A percentile compares a stretch with the other conserved stretches of the same genome.
phyloP scores from a whole-genome alignment of 2,329 filamentous ascomycete species.

The Botrytis fabae region DNA sequence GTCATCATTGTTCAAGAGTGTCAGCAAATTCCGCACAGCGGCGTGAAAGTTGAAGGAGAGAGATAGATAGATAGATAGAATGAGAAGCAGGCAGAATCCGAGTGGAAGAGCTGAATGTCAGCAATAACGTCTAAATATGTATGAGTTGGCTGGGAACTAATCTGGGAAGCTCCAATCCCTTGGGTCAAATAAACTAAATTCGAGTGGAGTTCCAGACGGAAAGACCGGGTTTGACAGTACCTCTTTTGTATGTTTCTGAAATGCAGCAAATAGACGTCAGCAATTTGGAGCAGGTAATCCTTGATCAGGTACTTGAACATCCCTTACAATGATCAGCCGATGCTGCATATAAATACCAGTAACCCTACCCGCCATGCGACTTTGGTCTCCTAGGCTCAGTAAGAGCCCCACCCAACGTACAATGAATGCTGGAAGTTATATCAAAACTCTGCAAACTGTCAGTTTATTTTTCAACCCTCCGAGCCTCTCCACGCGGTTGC shows the following conservation, averaged over 20 bases:
- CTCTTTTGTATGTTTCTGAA: not conserved
- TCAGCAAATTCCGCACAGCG: slow-evolving; percentile 25
- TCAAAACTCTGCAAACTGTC: not conserved
- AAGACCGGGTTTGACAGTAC: slow-evolving; percentile 12
- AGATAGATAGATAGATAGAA: slow-evolving; percentile 6
- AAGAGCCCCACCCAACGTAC: not conserved
- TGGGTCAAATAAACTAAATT: slow-evolving; percentile 7
- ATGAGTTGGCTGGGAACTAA: slow-evolving; percentile 18
- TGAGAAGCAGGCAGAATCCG: not conserved
- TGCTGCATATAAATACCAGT: not conserved
- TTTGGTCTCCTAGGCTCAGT: not conserved
- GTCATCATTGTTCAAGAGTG: slow-evolving; percentile 23
- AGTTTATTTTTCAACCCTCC: not conserved
- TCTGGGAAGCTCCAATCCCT: not conserved
- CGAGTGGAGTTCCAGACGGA: slow-evolving; percentile 4
- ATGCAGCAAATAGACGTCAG: not conserved
- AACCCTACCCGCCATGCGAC: slow-evolving; percentile 3
- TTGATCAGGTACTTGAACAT: slow-evolving; percentile 1
- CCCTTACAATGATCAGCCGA: slow-evolving; percentile 10
- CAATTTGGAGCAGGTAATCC: not conserved
- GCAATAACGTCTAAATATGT: not conserved
- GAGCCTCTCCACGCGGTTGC: not conserved
- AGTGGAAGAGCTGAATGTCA: slow-evolving; percentile 21
- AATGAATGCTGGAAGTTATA: not conserved
- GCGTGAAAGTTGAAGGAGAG: slow-evolving; percentile 3